These are phyloP conservation scores for Soucietia sequanensis DNA, from an alignment of 805 yeast genomes.

Conservation along the genomic window DNA sequence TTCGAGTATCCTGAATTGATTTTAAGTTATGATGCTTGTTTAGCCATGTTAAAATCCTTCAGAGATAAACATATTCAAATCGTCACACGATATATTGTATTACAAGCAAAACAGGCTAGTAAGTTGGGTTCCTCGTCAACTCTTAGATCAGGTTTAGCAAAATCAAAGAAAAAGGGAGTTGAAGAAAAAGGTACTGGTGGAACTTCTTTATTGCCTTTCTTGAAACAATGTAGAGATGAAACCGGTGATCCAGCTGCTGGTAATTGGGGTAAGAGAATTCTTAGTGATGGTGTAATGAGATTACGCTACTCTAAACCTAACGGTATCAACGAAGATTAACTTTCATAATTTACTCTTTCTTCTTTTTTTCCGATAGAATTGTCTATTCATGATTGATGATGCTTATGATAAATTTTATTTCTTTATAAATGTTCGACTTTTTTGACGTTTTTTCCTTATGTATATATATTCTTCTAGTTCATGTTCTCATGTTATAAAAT, in stretches of 20 bases:
- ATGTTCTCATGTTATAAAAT: too few species aligned
- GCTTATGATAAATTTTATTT: too few species aligned
- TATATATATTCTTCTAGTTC: too few species aligned
- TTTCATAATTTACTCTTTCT: background rate
- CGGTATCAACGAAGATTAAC: conserved; percentile 39
- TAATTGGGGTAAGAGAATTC: conserved; percentile 78
- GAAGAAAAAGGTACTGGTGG: conserved; percentile 91
- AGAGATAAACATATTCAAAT: conserved; percentile 93
- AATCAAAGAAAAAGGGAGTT: conserved; percentile 43
- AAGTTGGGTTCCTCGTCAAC: conserved; percentile 58
- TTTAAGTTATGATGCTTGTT: conserved; percentile 80
- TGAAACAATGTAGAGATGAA: conserved; percentile 94
- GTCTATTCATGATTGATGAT: too few species aligned
- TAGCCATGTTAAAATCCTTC: conserved; percentile 84
- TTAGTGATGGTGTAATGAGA: conserved; percentile 54
- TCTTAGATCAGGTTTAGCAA: conserved; percentile 65
- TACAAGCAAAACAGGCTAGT: conserved; percentile 65
- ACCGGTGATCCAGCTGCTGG: conserved; percentile 95
- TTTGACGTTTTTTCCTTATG: too few species aligned
- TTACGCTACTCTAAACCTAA: conserved; percentile 39
- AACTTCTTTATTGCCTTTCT: conserved; percentile 83
- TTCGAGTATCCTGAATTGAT: conserved; percentile 52
- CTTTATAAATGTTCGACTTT: too few species aligned
- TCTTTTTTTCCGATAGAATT: background rate
- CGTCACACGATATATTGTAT: conserved; percentile 80